Base-by-base conservation (phyloP, 164 flowering plant genomes). In the Aristolochia fimbriata region DNA sequence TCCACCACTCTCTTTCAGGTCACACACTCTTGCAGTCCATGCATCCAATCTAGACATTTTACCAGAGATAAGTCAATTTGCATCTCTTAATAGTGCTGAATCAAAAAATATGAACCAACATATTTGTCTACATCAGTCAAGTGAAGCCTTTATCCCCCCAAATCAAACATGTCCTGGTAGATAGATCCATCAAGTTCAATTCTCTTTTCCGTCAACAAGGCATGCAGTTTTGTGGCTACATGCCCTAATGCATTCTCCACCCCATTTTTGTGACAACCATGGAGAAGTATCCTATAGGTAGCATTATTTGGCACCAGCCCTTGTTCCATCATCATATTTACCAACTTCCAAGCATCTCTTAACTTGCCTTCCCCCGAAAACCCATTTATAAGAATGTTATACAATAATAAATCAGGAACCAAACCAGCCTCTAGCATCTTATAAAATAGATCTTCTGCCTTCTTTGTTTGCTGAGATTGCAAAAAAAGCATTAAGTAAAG, bases 381-480 rank as follows among this genome's bases (percentile, higher is more conserved):
- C 22, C 86, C 86, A 70, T 75, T 66, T 13, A 82, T 70, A 24
- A 82, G 78, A 20, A 71, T 78, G 60, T 82, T 82, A 69, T 64
- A 82, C 57, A 80, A 51, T 37, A 74, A 66, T 47, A 76, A n/a
- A 55, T 82, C 84, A 24, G 84, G 81, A 23, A 58, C 55, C 62
- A 82, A 61, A 30, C 81, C 83, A 20, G 53, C 65, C 56, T 73
- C 69, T 50, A 80, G 61, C 82, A 82, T 69, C 68, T 24, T 68
- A 27, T 22, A 63, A 61, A 82, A 82, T 45, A 74, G 55, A 41
- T 27, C 65, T 43, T 57, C 60, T 14, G 81, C 84, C 64, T 80
- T 81, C 17, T 73, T 82, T 77, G 76, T 76, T 16, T 57, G 72
- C 15, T 45, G 59, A 50, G 70, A 71, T 65, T 76, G 60, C 82